Conservation (phyloP, 148 eudicot genomes). For the Gaultheria prostrata region DNA sequence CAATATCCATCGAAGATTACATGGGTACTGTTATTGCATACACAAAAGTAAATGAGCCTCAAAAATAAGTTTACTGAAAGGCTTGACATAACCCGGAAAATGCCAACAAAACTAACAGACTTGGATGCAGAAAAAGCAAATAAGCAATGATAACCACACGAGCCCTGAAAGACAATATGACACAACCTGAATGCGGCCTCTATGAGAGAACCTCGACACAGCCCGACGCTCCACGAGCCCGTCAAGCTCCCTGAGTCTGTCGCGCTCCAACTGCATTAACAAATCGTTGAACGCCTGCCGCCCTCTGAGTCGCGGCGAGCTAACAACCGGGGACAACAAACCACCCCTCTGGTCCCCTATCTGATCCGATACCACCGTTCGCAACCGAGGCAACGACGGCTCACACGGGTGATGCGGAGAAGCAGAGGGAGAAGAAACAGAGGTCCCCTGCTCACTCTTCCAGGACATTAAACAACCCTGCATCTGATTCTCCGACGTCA, state of each 20-base stretch:
- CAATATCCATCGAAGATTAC: too few species aligned
- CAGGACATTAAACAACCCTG: neutral
- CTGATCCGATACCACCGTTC: conserved; percentile 18
- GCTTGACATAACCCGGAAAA: too few species aligned
- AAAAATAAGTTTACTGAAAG: too few species aligned
- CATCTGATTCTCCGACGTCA: conserved; percentile 28
- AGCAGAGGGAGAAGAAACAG: neutral
- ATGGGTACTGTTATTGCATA: too few species aligned
- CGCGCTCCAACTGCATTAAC: conserved; percentile 43
- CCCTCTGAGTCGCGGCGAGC: conserved; percentile 60
- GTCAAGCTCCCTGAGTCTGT: conserved; percentile 54
- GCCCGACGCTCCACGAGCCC: conserved; percentile 31
- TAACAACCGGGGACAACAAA: conserved; percentile 22
- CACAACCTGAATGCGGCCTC: conserved; percentile 75
- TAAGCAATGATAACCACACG: neutral
- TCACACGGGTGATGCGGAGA: neutral
- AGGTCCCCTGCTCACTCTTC: conserved; percentile 16
- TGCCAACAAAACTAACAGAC: too few species aligned
- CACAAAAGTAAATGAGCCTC: neutral
- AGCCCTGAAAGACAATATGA: neutral
- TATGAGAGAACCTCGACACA: conserved; percentile 60
- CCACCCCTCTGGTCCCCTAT: conserved; percentile 23
- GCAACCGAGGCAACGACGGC: conserved; percentile 20
- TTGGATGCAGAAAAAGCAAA: too few species aligned
- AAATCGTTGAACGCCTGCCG: conserved; percentile 57